Evolutionary conservation across 1,139 yeast species (phyloP).

Genomic region (Yamadazyma pseudoaaseri): DNA sequence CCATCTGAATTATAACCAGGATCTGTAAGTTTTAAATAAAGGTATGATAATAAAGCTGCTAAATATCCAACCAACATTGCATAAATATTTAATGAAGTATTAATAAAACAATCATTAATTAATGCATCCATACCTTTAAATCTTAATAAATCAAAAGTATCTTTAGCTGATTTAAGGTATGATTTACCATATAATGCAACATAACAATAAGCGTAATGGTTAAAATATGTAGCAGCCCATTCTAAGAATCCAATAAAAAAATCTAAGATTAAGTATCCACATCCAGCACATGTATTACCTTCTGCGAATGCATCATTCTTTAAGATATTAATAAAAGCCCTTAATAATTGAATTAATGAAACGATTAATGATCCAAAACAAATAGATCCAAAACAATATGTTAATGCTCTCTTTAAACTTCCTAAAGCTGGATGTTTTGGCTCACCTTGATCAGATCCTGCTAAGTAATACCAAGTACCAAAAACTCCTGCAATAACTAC

Average conservation of each 20-base stretch:
- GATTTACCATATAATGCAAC: constrained; percentile 84
- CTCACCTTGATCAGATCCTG: constrained; percentile 75
- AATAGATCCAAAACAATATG: constrained; percentile 87
- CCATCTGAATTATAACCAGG: constrained; percentile 72
- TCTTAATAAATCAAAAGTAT: constrained; percentile 76
- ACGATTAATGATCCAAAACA: constrained; percentile 87
- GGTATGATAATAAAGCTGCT: constrained; percentile 65
- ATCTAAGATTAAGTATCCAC: constrained; percentile 56
- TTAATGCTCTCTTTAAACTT: constrained; percentile 77
- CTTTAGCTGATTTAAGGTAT: constrained; percentile 73
- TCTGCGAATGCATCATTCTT: constrained; percentile 54
- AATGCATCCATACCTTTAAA: constrained; percentile 85
- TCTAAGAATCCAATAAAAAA: constrained; percentile 64
- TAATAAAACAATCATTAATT: constrained; percentile 80
- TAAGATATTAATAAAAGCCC: constrained; percentile 47
- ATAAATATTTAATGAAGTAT: constrained; percentile 72
- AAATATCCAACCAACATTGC: constrained; percentile 69
- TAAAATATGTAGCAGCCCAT: constrained; percentile 82
- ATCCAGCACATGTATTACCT: constrained; percentile 55
- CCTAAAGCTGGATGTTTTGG: constrained; percentile 81
- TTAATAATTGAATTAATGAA: constrained; percentile 61
- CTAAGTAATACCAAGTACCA: constrained; percentile 89
- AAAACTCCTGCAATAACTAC: constrained; percentile 82
- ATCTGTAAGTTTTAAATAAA: constrained; percentile 69
- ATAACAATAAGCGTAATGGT: constrained; percentile 87